A percentile compares a stretch with the other conserved stretches of the same genome.
These are phyloP conservation scores for Skeletonema marinoi DNA, from an alignment of 108 stramenopile species.

Conservation along the genomic window DNA sequence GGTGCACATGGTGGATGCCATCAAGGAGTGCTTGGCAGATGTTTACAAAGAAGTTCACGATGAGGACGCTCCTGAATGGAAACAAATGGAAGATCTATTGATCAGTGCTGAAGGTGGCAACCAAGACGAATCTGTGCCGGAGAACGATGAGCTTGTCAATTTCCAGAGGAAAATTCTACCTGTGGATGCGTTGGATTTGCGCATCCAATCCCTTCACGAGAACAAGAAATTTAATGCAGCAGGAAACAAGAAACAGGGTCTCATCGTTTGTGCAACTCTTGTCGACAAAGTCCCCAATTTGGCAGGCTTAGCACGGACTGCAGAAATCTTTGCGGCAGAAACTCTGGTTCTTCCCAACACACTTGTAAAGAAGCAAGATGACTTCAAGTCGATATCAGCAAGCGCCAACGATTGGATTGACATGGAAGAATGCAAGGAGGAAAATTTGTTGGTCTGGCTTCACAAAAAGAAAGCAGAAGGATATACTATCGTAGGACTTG, in stretches of 20 bases:
- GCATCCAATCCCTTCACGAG: conserved; percentile 54
- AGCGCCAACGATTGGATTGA: conserved; percentile 90
- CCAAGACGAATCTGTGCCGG: neutral
- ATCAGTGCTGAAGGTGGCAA: conserved; percentile 6
- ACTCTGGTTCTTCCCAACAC: conserved; percentile 78
- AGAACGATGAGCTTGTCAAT: conserved; percentile 47
- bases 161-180: conserved; percentile 92
- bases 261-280: conserved; percentile 87
- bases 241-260: conserved; percentile 71
- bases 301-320: conserved; percentile 84
- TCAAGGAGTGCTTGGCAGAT: conserved; percentile 68
- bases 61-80: conserved; percentile 76
- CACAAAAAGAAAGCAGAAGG: conserved; percentile 63
- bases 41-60: conserved; percentile 78
- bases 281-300: conserved; percentile 93
- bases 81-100: conserved; percentile 65
- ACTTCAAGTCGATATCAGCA: conserved; percentile 86
- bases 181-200: conserved; percentile 80
- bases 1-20: conserved; percentile 63
- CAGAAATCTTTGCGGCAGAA: conserved; percentile 88
- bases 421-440: conserved; percentile 86
- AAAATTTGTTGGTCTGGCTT: conserved; percentile 74
- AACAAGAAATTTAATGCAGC: conserved; percentile 69
- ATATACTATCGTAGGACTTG: conserved; percentile 87
- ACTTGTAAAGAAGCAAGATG: conserved; percentile 75